Evolutionary conservation across 306 rosid species (phyloP).

Genomic region (Parietaria judaica): DNA sequence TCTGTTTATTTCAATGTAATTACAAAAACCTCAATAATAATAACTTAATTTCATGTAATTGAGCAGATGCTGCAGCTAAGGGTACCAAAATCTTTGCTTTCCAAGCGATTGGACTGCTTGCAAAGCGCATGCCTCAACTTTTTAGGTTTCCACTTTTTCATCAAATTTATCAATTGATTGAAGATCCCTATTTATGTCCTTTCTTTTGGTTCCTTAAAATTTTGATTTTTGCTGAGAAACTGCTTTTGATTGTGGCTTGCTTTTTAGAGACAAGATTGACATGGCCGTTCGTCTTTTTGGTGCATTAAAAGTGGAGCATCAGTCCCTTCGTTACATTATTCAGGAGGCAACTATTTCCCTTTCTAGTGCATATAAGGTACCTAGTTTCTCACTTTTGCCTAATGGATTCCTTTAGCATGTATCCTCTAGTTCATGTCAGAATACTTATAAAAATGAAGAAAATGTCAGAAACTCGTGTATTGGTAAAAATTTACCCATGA

Average conservation of each 20-base stretch:
- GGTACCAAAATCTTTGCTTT: slow-evolving; percentile 81
- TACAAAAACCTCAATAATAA: slow-evolving; percentile 15
- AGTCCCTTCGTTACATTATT: slow-evolving; percentile 66
- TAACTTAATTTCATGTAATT: slow-evolving; percentile 20
- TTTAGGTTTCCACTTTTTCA: slow-evolving; percentile 51
- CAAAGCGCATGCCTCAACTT: slow-evolving; percentile 84
- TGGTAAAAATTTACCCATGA: no score
- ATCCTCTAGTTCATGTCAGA: neutral
- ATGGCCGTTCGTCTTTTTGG: slow-evolving; percentile 83
- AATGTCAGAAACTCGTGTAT: no score
- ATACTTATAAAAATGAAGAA: neutral
- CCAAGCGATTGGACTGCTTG: slow-evolving; percentile 89
- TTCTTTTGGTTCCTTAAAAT: neutral
- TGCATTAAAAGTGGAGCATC: slow-evolving; percentile 66
- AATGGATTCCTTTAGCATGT: slow-evolving; percentile 10
- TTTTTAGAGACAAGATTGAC: slow-evolving; percentile 69
- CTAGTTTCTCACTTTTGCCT: slow-evolving; percentile 14
- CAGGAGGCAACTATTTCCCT: slow-evolving; percentile 91
- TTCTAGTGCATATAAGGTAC: slow-evolving; percentile 79
- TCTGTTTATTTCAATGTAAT: neutral
- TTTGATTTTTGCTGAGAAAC: neutral
- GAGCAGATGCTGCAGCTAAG: slow-evolving; percentile 61
- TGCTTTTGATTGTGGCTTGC: slow-evolving; percentile 15
- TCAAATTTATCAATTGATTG: neutral
- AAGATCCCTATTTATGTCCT: neutral